Evolutionary conservation across 2,329 filamentous ascomycete genomes (phyloP), one percentile per base, ranked within the genome.

Genomic region (Aureobasidium sp.): DNA sequence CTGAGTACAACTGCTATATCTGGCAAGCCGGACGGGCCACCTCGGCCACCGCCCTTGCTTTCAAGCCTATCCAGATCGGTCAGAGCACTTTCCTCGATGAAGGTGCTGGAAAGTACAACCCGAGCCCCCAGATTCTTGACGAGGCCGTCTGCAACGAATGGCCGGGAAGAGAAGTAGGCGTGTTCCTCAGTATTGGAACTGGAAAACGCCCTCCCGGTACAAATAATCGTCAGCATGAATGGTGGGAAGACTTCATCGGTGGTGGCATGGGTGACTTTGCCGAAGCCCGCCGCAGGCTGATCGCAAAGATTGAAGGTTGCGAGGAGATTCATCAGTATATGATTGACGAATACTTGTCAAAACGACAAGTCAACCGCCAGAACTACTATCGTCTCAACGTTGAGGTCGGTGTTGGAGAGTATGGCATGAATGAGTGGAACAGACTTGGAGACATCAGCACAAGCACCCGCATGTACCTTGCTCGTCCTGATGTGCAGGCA

Each of bases 11-110:
- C 71, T 96, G 92, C 75, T 96, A 88, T 50, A 94, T 99, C 63
- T 99, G 94, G 94, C 88, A 99, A 76, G 94, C 94, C 5, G 94
- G 94, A 12, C 86, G 94, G 64, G 94, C 94, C n/a, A 99, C 94
- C 0, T 90, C 84, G 59, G 90, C 94, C 0, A 94, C 93, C 0
- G 91, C 90, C 0, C 80, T 97, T 47, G 94, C 94, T 1, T 99
- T 99, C 78, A 99, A 99, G 73, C 92, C 93, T 0, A 92, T 99
- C 55, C 88, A 89, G 67, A 90, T 99, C 43, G 94, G 94, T 3
- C 93, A 97, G 73, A 93, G 92, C 0, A 82, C 92, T 10, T 99
- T 99, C 71, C 88, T 96, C 64, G 94, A 99, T 68, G 93, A 97
- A 72, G 94, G 94, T 0, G 82, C 84, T 1, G 94, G 94, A 5